phyloP scores from a whole-genome alignment of 495 filamentous ascomycete species.

The Neurospora sp. region DNA sequence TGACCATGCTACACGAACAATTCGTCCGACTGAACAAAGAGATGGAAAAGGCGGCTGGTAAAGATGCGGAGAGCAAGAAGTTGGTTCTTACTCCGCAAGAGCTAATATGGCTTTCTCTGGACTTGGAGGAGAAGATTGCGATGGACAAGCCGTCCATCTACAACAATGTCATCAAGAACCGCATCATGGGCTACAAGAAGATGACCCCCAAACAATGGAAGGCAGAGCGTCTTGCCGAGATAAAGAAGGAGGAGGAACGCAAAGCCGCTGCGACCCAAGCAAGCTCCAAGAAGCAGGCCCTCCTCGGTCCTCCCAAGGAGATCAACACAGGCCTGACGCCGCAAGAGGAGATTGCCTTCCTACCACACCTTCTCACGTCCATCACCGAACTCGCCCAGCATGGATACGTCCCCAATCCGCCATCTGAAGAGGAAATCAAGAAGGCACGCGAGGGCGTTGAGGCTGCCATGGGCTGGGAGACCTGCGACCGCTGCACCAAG shows the following conservation, averaged over 20 bases:
- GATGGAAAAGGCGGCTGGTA: slow-evolving; percentile 38
- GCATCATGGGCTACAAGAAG: slow-evolving; percentile 61
- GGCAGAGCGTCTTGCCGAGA: slow-evolving; percentile 26
- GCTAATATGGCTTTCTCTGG: slow-evolving; percentile 66
- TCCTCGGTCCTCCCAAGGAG: slow-evolving; percentile 23
- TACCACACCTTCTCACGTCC: slow-evolving; percentile 48
- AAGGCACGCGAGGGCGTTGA: slow-evolving; percentile 53
- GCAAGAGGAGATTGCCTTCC: slow-evolving; percentile 57
- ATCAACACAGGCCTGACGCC: slow-evolving; percentile 59
- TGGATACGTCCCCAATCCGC: slow-evolving; percentile 63
- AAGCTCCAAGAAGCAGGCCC: slow-evolving; percentile 10
- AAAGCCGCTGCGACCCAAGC: slow-evolving; percentile 8
- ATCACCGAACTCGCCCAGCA: slow-evolving; percentile 48
- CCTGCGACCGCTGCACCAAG: slow-evolving; percentile 74
- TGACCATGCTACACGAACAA: slow-evolving; percentile 65
- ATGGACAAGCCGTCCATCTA: slow-evolving; percentile 60
- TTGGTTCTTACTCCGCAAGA: slow-evolving; percentile 56
- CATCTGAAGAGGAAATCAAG: slow-evolving; percentile 39
- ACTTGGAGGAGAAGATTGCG: slow-evolving; percentile 75
- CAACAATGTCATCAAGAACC: slow-evolving; percentile 67
- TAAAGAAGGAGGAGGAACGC: slow-evolving; percentile 20
- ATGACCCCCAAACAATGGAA: slow-evolving; percentile 62
- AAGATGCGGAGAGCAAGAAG: slow-evolving; percentile 21
- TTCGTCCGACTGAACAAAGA: slow-evolving; percentile 64
- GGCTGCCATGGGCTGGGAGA: slow-evolving; percentile 64